phyloP scores from a whole-genome alignment of 2,329 filamentous ascomycete genomes.

The Akanthomyces uredinophilus region DNA sequence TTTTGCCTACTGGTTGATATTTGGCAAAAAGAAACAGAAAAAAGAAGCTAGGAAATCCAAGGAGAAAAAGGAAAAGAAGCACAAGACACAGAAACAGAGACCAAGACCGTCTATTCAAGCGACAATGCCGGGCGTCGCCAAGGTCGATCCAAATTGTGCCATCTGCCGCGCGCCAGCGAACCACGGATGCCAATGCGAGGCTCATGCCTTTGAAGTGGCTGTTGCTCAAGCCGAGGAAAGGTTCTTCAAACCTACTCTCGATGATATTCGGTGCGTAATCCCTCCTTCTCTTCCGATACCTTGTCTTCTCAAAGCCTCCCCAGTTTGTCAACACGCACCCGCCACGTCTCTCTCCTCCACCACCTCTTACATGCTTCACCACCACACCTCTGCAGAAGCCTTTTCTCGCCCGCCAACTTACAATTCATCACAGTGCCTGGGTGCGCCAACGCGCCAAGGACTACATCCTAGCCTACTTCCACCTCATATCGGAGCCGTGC shows the following conservation, averaged over 20 bases:
- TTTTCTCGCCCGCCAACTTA: too few species aligned
- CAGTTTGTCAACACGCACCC: background rate
- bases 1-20: too few species aligned
- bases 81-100: background rate
- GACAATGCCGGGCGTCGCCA: constrained; percentile 17
- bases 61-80: background rate
- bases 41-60: too few species aligned
- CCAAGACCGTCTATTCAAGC: background rate
- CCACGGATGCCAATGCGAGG: constrained; percentile 59
- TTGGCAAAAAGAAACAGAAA: background rate
- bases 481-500: constrained; percentile 55
- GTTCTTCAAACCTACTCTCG: constrained; percentile 59
- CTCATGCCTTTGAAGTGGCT: constrained; percentile 57
- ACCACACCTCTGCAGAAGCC: too few species aligned
- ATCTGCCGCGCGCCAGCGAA: constrained; percentile 58
- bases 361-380: background rate
- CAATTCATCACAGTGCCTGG: constrained; percentile 44
- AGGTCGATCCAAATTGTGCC: constrained; percentile 41
- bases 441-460: constrained; percentile 62
- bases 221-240: constrained; percentile 58
- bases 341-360: too few species aligned
- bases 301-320: background rate
- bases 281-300: constrained; percentile 8
- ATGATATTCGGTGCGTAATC: constrained; percentile 56
- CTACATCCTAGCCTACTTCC: constrained; percentile 63